Evolutionary conservation across 495 filamentous ascomycete genomes (phyloP), one percentile per base, ranked within the genome.

Genomic region (Annulohypoxylon stygium): DNA sequence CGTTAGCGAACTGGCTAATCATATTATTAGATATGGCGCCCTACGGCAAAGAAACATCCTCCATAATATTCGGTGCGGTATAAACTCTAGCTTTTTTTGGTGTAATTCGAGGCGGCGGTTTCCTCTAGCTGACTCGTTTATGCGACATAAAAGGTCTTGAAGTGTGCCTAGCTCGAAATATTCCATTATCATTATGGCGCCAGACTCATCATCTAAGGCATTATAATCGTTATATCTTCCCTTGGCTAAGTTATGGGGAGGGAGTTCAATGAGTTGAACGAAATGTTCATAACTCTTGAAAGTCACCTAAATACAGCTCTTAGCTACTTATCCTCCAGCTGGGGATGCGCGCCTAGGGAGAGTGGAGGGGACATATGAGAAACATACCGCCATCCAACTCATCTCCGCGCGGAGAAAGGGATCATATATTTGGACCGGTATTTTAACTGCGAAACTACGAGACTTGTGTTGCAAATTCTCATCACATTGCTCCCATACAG

Each of bases 21-120:
- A 23, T n/a, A 4, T 10, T 41, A 2, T 20, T 1, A 30, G 33
- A 11, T 34, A 16, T 4, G 8, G n/a, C 11, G 16, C 10, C 70
- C 60, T 54, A 73, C 70, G 60, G 25, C 65, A 73, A 25, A 65
- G 61, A 36, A 73, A 73, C 20, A 73, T 33, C 30, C 70, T 69
- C 70, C 70, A 73, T 57, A 69, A 41, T 9, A 69, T 33, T 9
- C 70, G 60, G 33, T 20, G 57, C 1, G 70, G 70, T 68, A 73
- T 65, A 25, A 45, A 73, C 48, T 73, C 65, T 50, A 73, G 39
- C 36, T n/a, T 60, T 26, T 53, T 73, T 34, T 59, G 18, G 18
- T 54, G n/a, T 30, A 47, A 36, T 3, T 45, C 59, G 34, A 73
- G 6, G 0, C 2, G 12, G 2, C 12, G 30, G 11, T 73, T 73